Evolutionary conservation across 441 rosid genomes (phyloP), one percentile per base, ranked within the genome.

Genomic region (Hura crepitans): DNA sequence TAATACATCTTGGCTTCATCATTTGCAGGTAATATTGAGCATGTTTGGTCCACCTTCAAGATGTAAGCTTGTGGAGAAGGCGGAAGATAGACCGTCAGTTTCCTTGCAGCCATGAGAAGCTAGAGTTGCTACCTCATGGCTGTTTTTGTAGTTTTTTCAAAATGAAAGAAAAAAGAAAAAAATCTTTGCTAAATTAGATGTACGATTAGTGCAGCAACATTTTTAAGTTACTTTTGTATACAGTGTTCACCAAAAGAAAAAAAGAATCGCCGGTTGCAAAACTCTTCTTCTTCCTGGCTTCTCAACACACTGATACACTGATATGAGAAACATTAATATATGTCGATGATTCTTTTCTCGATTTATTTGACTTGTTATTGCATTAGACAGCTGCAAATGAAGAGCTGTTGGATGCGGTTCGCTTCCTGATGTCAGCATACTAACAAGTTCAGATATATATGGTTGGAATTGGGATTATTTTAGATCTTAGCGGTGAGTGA

Each of bases 41-140:
- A 67, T 95, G 78, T 82, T 90, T 74, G 99, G 99, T 66, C 98
- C 99, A n/a, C 87, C 97, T 31, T 86, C 97, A 8, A 95, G 96
- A 82, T 81, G 85, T 68, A 81, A 76, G 62, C 71, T 83, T 39
- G 77, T 75, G 4, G 97, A 86, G 77, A 87, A 81, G 65, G 84
- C 85, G 80, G 96, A 86, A 68, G 84, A 78, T 70, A 81, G 84
- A 67, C 94, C 90, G 45, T 81, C 96, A 18, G 85, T 81, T 67
- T 86, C 92, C 65, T 82, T 85, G 8, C 79, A 69, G 73, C 84
- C 78, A 12, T 83, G 75, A 78, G 61, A 74, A 70, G 43, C 62
- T 71, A 28, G 57, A 56, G 50, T 50, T 22, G 62, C 33, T 59
- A 27, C 45, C 23, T 53, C 53, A 55, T 31, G 27, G 56, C 25